Conservation (phyloP, 768 basidiomycete genomes). For the Tylopilus balloui region DNA sequence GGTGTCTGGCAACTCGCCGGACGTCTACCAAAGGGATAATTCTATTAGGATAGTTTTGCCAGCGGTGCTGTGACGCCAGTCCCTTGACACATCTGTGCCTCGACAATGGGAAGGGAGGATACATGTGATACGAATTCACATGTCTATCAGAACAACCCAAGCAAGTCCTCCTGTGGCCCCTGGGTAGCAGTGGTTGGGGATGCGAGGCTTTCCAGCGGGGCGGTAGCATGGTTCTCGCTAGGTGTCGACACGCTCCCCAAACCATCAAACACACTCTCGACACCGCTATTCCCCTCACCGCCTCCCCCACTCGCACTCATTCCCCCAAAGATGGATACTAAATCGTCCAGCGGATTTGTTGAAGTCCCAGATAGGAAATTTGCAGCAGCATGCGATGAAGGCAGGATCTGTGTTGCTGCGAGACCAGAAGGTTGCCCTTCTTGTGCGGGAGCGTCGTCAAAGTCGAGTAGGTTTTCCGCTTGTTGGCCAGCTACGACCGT, state of each 20-base stretch:
- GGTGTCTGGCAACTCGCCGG: too few species aligned
- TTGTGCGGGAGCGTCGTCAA: constrained; percentile 65
- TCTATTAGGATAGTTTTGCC: too few species aligned
- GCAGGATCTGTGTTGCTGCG: constrained; percentile 70
- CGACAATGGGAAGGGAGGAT: too few species aligned
- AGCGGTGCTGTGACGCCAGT: too few species aligned
- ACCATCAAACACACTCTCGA: constrained; percentile 15
- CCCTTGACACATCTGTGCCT: too few species aligned
- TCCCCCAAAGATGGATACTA: constrained; percentile 87
- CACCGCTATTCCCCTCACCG: constrained; percentile 11
- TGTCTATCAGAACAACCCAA: constrained; percentile 48
- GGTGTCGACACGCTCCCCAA: constrained; percentile 15
- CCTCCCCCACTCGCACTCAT: constrained; percentile 30
- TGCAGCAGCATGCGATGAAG: constrained; percentile 68
- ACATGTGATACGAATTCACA: neutral
- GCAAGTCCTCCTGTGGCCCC: constrained; percentile 46
- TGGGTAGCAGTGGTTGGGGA: constrained; percentile 24
- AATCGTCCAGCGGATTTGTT: constrained; percentile 85
- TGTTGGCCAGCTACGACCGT: constrained; percentile 90
- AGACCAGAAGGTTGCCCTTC: constrained; percentile 66
- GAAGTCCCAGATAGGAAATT: constrained; percentile 76
- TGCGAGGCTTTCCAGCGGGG: constrained; percentile 22
- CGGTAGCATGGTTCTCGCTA: neutral
- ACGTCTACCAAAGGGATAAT: too few species aligned
- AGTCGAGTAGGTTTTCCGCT: constrained; percentile 92